phyloP scores from a whole-genome alignment of 2,329 filamentous ascomycete genomes.

The Parafenestella ontariensis region DNA sequence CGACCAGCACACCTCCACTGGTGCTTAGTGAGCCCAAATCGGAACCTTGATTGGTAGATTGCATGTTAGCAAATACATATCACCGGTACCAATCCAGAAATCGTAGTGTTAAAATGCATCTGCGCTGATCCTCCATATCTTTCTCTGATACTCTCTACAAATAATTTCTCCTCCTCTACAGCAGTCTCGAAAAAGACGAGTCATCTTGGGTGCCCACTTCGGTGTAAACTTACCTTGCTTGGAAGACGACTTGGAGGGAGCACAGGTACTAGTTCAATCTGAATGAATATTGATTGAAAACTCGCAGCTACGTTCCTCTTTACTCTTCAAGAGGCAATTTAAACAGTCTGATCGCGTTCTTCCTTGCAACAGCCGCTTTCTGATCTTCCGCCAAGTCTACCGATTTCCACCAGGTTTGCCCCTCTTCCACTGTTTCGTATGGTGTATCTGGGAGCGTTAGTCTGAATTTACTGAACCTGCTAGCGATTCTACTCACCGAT shows the following conservation, averaged over 20 bases:
- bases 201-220: background rate
- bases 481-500: slow-evolving; percentile 34
- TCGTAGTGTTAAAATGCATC: background rate
- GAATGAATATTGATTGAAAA: background rate
- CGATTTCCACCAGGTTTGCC: slow-evolving; percentile 38
- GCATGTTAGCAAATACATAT: too few species aligned
- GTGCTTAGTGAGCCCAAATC: slow-evolving; percentile 46
- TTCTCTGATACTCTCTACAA: background rate
- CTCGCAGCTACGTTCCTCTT: background rate
- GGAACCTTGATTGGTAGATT: slow-evolving; percentile 12
- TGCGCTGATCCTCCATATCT: background rate
- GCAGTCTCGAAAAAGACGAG: background rate
- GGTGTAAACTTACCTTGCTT: background rate
- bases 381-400: slow-evolving; percentile 34
- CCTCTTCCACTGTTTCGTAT: slow-evolving; percentile 33
- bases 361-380: slow-evolving; percentile 34
- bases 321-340: slow-evolving; percentile 31
- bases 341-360: slow-evolving; percentile 36
- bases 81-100: background rate
- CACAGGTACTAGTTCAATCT: background rate
- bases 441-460: slow-evolving; percentile 34
- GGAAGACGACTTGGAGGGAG: background rate
- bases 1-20: slow-evolving; percentile 52
- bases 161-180: background rate
- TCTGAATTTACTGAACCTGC: background rate